phyloP scores from a whole-genome alignment of 441 rosid species.

The Erodium trifolium region DNA sequence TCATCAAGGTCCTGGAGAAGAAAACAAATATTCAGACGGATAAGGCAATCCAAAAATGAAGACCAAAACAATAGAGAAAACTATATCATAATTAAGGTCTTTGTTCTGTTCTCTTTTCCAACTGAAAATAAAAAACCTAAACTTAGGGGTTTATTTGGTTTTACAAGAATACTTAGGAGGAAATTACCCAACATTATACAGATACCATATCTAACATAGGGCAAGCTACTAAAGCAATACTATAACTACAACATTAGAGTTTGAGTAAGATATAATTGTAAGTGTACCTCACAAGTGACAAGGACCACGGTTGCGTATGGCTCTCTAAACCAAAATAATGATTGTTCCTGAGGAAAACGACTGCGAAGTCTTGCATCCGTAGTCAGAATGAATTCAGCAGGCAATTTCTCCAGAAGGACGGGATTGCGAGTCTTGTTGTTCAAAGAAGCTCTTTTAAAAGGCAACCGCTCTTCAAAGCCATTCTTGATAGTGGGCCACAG shows the following conservation, averaged over 20 bases:
- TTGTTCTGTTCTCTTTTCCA: not conserved
- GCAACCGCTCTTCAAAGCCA: constrained; percentile 60
- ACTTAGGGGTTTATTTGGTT: constrained; percentile 2
- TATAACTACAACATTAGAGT: not conserved
- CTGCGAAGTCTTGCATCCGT: constrained; percentile 92
- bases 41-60: constrained; percentile 6
- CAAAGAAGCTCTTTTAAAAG: constrained; percentile 62
- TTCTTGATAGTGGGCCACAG: constrained; percentile 80
- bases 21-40: constrained; percentile 8
- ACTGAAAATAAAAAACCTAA: not conserved
- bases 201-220: not conserved
- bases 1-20: constrained; percentile 85
- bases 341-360: constrained; percentile 87
- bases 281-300: constrained; percentile 93
- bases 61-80: not conserved
- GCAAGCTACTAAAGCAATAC: not conserved
- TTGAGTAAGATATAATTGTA: constrained; percentile 7
- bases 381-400: constrained; percentile 77
- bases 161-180: not conserved
- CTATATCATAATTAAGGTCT: not conserved
- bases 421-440: constrained; percentile 89
- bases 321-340: constrained; percentile 82
- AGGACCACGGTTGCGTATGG: constrained; percentile 89
- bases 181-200: not conserved
- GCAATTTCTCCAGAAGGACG: constrained; percentile 66